These are phyloP conservation scores for Peronospora destructor DNA, from an alignment of 352 stramenopile genomes.

Conservation along the genomic window DNA sequence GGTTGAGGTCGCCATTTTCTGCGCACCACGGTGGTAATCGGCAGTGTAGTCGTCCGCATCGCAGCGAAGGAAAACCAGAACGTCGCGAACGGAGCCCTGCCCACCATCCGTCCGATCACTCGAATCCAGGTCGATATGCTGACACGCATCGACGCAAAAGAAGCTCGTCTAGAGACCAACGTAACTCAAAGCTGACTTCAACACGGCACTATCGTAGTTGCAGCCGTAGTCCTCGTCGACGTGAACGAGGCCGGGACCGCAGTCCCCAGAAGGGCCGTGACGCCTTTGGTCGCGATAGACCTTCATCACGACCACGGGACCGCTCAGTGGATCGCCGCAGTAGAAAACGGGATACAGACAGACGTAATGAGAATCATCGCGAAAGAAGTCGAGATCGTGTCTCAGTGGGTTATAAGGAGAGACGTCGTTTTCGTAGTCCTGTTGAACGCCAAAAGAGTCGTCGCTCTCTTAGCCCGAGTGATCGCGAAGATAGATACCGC, in stretches of 20 bases:
- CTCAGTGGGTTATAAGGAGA: slow-evolving; percentile 2
- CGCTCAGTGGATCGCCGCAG: slow-evolving; percentile 6
- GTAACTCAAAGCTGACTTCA: slow-evolving; percentile 1
- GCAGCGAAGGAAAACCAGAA: slow-evolving; percentile 3
- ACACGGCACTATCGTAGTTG: slow-evolving; percentile 11
- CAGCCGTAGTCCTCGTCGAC: slow-evolving; percentile 13
- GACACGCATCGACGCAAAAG: slow-evolving; percentile 5
- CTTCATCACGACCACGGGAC: slow-evolving; percentile 1
- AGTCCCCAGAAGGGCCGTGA: slow-evolving; percentile 11
- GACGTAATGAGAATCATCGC: slow-evolving; percentile 8
- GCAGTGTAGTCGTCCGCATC: neutral
- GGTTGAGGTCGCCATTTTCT: slow-evolving; percentile 13
- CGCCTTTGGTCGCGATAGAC: slow-evolving; percentile 23
- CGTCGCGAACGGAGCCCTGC: slow-evolving; percentile 6
- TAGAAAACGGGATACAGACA: slow-evolving; percentile 2
- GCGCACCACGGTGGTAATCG: neutral
- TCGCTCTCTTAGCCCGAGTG: neutral
- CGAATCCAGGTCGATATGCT: neutral
- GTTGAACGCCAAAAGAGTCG: neutral
- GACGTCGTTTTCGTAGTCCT: neutral
- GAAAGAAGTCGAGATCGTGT: slow-evolving; percentile 20
- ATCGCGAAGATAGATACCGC: slow-evolving; percentile 9
- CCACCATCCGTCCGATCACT: slow-evolving; percentile 2
- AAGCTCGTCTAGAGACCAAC: slow-evolving; percentile 10
- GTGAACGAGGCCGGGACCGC: slow-evolving; percentile 4